Evolutionary conservation across 805 yeast genomes (phyloP), one percentile per base, ranked within the genome.

Genomic region (Suhomyces canberraensis): DNA sequence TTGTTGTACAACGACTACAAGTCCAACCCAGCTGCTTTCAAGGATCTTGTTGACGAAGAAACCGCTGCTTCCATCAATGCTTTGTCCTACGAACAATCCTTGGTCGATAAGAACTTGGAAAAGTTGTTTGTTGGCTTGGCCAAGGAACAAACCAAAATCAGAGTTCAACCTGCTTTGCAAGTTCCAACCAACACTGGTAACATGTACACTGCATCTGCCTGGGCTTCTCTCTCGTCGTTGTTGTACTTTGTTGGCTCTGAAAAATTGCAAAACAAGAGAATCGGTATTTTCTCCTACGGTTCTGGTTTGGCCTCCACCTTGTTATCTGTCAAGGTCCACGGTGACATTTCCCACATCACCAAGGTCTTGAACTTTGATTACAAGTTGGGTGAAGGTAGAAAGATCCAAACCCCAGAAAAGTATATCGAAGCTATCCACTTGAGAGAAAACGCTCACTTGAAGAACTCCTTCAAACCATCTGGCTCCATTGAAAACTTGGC

Each of bases 121-220:
- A 93, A 91, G 74, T 72, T 82, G 14, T 90, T 91, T 65, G 76
- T 90, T 50, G 78, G 78, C 19, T 69, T 83, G 46, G 78, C 95
- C 41, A 87, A 89, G 73, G 80, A 76, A 42, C 66, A 71, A 45
- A 71, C 79, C 44, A 76, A 77, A 46, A 76, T 72, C 55, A 78
- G 87, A 63, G 88, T 93, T 40, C 71, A 71, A 35, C 93, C 96
- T 24, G 80, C 95, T 14, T 72, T 93, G 62, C 73, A 69, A 51
- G 88, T 89, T 30, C 91, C 98, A 58, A 91, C 98, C 46, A 91
- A 91, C 69, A 88, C 95, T 45, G 99, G 99, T 69, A 93, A 93
- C 76, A 84, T 90, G 86, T 93, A 93, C 77, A 87, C 98, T 30
- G 98, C 90, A 46, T 86, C 96, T 24, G 80, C 88, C 32, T 93